Evolutionary conservation across 768 basidiomycete species (phyloP).

Genomic region (Amanita subjunquillea): DNA sequence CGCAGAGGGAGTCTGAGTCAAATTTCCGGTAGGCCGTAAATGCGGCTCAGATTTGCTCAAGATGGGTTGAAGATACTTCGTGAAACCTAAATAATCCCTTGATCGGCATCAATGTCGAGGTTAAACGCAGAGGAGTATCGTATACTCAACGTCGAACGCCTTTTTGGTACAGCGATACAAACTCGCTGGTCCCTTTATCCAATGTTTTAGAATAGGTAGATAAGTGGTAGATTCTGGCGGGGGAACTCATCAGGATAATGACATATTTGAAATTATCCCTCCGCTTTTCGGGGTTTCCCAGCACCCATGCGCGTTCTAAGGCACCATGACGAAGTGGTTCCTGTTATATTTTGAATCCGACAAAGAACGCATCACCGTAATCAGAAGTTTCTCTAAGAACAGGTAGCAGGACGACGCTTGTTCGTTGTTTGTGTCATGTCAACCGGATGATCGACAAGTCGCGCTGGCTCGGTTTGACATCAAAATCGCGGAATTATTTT

Average conservation of each 20-base stretch:
- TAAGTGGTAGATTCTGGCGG: no score
- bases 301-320: no score
- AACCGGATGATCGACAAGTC: neutral
- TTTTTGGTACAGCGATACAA: neutral
- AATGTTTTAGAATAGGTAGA: neutral
- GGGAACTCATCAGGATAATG: no score
- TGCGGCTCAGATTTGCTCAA: neutral
- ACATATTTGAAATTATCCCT: no score
- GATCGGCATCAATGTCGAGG: neutral
- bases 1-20: neutral
- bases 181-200: neutral
- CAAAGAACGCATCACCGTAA: neutral
- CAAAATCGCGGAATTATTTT: conserved; percentile 5
- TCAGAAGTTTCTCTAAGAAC: neutral
- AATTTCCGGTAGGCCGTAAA: neutral
- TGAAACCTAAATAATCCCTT: neutral
- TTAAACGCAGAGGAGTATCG: neutral
- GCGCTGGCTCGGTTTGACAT: neutral
- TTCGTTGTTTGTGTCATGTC: neutral
- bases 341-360: neutral
- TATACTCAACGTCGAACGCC: neutral
- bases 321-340: no score
- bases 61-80: neutral
- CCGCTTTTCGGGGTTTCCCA: no score
- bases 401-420: neutral